Conservation (phyloP, 305 asterid species). For the Solanum hybrid region DNA sequence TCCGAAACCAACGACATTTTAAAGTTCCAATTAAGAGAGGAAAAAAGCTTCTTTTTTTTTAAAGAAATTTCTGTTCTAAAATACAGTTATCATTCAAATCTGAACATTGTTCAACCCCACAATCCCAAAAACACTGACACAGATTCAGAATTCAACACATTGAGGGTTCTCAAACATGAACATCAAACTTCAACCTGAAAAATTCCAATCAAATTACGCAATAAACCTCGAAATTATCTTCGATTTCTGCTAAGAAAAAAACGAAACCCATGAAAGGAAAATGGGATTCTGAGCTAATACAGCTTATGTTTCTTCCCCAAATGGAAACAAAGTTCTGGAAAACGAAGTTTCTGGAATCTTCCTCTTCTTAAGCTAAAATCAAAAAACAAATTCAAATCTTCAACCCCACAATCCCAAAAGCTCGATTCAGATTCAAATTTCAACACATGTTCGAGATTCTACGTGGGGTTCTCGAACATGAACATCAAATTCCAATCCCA, state of each 20-base stretch:
- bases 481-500: not conserved
- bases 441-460: not conserved
- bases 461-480: not conserved
- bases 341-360: not conserved
- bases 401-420: not conserved
- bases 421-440: not conserved
- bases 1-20: slow-evolving; percentile 58
- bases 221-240: not conserved
- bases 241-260: not conserved
- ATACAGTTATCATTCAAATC: not conserved
- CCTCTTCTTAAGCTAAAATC: not conserved
- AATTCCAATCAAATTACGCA: not conserved
- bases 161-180: not conserved
- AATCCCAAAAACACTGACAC: not conserved
- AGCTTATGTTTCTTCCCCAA: not conserved
- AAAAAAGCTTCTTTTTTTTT: not conserved
- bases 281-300: not conserved
- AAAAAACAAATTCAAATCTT: not conserved
- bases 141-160: not conserved
- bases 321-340: not conserved
- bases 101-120: not conserved
- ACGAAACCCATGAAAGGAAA: not conserved
- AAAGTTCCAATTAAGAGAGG: not conserved
- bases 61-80: not conserved
- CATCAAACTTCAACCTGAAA: not conserved